Evolutionary conservation across 805 yeast genomes (phyloP).

Genomic region (Metschnikowia noctiluminum): DNA sequence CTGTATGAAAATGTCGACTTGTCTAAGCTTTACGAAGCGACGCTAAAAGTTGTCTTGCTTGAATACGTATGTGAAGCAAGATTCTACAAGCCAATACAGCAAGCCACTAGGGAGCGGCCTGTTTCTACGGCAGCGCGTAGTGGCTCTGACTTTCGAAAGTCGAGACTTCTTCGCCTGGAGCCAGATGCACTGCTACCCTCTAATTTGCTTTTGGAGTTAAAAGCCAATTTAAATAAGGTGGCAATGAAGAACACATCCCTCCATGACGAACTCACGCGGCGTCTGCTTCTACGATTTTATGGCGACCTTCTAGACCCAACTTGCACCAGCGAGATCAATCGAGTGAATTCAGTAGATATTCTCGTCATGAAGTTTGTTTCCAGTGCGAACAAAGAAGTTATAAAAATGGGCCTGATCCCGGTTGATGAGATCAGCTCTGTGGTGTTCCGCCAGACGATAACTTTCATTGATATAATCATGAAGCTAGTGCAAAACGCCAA

Average conservation of each 20-base stretch:
- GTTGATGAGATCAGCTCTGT: constrained; percentile 28
- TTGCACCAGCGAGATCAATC: constrained; percentile 30
- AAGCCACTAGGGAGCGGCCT: background rate
- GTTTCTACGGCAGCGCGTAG: background rate
- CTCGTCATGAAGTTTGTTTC: constrained; percentile 51
- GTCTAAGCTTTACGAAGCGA: constrained; percentile 44
- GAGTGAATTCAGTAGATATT: constrained; percentile 40
- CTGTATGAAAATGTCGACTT: constrained; percentile 20
- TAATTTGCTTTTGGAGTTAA: constrained; percentile 36
- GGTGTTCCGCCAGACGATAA: constrained; percentile 36
- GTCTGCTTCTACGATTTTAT: constrained; percentile 60
- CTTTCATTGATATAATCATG: constrained; percentile 37
- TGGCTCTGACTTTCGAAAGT: constrained; percentile 11
- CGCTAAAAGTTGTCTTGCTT: constrained; percentile 53
- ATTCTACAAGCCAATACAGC: constrained; percentile 38
- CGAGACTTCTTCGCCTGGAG: constrained; percentile 7
- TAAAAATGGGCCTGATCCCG: constrained; percentile 35
- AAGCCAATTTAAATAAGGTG: constrained; percentile 39
- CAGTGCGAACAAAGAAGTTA: constrained; percentile 50
- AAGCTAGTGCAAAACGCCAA: constrained; percentile 36
- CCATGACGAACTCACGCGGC: constrained; percentile 49
- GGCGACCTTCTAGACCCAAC: constrained; percentile 54
- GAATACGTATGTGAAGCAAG: constrained; percentile 65
- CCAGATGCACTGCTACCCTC: constrained; percentile 29
- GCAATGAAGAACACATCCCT: constrained; percentile 40